phyloP scores from a whole-genome alignment of 495 filamentous ascomycete genomes.

The Neurospora sp. region DNA sequence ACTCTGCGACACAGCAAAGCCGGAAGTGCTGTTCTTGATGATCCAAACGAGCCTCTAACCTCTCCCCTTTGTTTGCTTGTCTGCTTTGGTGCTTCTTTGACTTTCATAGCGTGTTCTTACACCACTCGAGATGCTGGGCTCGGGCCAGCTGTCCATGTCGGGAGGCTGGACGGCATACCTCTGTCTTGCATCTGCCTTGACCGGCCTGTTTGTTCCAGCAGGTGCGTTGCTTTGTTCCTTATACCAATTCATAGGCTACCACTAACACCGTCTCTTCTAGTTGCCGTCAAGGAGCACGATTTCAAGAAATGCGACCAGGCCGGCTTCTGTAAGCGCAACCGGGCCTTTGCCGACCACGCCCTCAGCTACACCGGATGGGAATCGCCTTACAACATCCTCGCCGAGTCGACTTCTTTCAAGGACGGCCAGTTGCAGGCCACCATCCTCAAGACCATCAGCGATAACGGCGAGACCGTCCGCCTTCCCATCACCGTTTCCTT shows the following conservation, averaged over 20 bases:
- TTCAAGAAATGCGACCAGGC: conserved; percentile 95
- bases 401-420: conserved; percentile 61
- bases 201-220: conserved; percentile 36
- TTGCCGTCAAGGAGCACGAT: conserved; percentile 82
- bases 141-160: conserved; percentile 36
- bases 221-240: conserved; percentile 27
- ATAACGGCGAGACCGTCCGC: conserved; percentile 51
- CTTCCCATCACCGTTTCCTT: conserved; percentile 82
- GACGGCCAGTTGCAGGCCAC: conserved; percentile 70
- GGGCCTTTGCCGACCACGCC: conserved; percentile 74
- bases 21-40: conserved; percentile 6
- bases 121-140: conserved; percentile 24
- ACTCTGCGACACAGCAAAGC: conserved; percentile 5
- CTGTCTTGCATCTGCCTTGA: conserved; percentile 33
- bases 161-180: conserved; percentile 47
- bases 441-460: conserved; percentile 63
- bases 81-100: neutral
- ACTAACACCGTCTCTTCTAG: conserved; percentile 30
- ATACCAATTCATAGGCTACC: neutral
- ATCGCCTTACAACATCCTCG: conserved; percentile 70
- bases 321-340: conserved; percentile 92
- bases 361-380: conserved; percentile 55
- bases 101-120: conserved; percentile 3
- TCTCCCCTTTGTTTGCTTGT: conserved; percentile 6
- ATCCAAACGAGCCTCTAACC: conserved; percentile 2